Percentiles rank a stretch among this genome's conserved stretches.
Evolutionary conservation across 106 monocot genomes (phyloP).

Genomic region (Phalaenopsis aphrodite): DNA sequence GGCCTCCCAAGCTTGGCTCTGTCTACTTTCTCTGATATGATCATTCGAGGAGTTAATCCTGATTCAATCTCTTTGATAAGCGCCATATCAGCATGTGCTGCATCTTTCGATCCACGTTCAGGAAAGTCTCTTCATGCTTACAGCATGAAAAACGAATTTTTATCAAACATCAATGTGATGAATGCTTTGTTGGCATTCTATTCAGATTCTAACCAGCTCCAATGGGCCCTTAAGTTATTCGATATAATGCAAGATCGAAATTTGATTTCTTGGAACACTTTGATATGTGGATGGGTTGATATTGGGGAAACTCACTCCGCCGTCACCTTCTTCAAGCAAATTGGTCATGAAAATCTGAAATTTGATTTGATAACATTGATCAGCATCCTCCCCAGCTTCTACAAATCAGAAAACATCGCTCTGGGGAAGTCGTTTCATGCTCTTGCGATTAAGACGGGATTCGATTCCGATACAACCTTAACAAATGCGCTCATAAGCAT

Average conservation of each 20-base stretch:
- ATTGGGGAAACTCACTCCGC: slow-evolving; percentile 15
- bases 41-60: slow-evolving; percentile 20
- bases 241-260: slow-evolving; percentile 25
- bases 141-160: slow-evolving; percentile 33
- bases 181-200: slow-evolving; percentile 54
- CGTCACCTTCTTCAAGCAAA: slow-evolving; percentile 20
- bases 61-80: slow-evolving; percentile 43
- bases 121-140: slow-evolving; percentile 55
- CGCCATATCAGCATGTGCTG: slow-evolving; percentile 29
- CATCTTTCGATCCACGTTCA: slow-evolving; percentile 10
- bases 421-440: slow-evolving; percentile 39
- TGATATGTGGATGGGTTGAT: slow-evolving; percentile 42
- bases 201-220: slow-evolving; percentile 25
- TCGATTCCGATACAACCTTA: slow-evolving; percentile 34
- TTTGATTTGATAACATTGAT: slow-evolving; percentile 63
- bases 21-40: slow-evolving; percentile 31
- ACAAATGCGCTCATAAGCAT: slow-evolving; percentile 65
- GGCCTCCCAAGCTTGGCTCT: slow-evolving; percentile 18
- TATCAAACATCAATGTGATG: slow-evolving; percentile 27
- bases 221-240: slow-evolving; percentile 29
- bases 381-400: slow-evolving; percentile 32
- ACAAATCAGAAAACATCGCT: slow-evolving; percentile 16
- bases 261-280: slow-evolving; percentile 56
- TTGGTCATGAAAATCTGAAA: slow-evolving; percentile 24
- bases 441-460: slow-evolving; percentile 38